These are phyloP conservation scores for Xylaria castorea DNA, from an alignment of 495 filamentous ascomycete species.

Conservation along the genomic window DNA sequence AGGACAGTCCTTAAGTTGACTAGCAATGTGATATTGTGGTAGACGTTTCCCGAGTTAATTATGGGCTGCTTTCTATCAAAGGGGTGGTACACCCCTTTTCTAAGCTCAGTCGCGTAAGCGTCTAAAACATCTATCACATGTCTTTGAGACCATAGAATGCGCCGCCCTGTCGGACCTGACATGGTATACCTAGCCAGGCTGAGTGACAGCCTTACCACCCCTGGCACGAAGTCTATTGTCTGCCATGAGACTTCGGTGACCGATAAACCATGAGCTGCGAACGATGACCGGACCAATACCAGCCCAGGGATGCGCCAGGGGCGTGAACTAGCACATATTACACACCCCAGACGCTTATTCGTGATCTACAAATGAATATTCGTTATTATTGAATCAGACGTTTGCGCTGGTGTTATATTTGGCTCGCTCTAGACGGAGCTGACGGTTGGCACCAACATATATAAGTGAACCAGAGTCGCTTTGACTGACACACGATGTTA, in stretches of 20 bases:
- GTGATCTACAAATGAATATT: constrained; percentile 8
- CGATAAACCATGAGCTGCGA: constrained; percentile 38
- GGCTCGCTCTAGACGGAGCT: constrained; percentile 32
- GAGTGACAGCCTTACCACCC: constrained; percentile 44
- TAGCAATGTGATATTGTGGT: constrained; percentile 5
- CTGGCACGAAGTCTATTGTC: constrained; percentile 47
- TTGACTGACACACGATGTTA: constrained; percentile 21
- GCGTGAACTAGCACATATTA: constrained; percentile 15
- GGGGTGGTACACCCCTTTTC: background rate
- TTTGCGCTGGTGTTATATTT: constrained; percentile 38
- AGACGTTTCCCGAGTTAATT: constrained; percentile 7
- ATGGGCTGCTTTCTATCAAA: background rate
- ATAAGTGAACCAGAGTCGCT: constrained; percentile 37
- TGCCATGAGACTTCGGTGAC: constrained; percentile 51
- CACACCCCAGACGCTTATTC: constrained; percentile 29
- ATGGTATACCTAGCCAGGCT: constrained; percentile 35
- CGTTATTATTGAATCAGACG: constrained; percentile 32
- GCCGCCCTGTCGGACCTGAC: constrained; percentile 30
- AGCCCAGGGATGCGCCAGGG: constrained; percentile 7
- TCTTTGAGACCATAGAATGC: constrained; percentile 12
- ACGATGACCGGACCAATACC: constrained; percentile 25
- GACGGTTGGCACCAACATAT: constrained; percentile 38
- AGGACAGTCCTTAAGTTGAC: background rate
- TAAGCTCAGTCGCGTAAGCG: background rate
- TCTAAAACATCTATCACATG: constrained; percentile 19